phyloP scores from a whole-genome alignment of 768 basidiomycete genomes.

The Rhodotorula kratochvilovae region DNA sequence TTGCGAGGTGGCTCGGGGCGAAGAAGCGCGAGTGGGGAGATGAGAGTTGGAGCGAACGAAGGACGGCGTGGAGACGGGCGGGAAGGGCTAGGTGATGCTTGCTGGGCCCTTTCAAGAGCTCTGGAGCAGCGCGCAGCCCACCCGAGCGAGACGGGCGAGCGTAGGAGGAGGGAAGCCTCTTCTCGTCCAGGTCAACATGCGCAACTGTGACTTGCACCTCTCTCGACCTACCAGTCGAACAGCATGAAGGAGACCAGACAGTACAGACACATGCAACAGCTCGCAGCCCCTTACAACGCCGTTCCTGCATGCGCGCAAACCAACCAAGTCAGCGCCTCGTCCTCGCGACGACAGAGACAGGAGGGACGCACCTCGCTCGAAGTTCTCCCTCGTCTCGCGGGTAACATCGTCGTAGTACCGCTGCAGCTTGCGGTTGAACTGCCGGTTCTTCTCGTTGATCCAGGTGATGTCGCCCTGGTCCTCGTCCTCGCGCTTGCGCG shows the following conservation, averaged over 20 bases:
- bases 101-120: too few species aligned
- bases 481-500: slow-evolving; percentile 81
- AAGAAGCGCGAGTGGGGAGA: neutral
- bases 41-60: neutral
- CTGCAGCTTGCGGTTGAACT: slow-evolving; percentile 82
- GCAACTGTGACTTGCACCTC: too few species aligned
- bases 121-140: too few species aligned
- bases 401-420: slow-evolving; percentile 99
- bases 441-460: slow-evolving; percentile 52
- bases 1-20: too few species aligned
- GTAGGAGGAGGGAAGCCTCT: too few species aligned
- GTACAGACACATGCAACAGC: neutral
- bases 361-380: slow-evolving; percentile 81
- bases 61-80: neutral
- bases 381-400: slow-evolving; percentile 89
- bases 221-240: too few species aligned
- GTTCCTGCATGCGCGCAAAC: neutral
- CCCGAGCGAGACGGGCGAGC: too few species aligned
- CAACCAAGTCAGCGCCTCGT: neutral
- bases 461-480: slow-evolving; percentile 95
- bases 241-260: neutral
- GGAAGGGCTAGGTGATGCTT: too few species aligned
- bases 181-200: neutral
- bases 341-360: neutral
- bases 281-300: neutral